These are phyloP conservation scores for Hysterangium stoloniferum DNA, from an alignment of 768 basidiomycete genomes.

Conservation along the genomic window DNA sequence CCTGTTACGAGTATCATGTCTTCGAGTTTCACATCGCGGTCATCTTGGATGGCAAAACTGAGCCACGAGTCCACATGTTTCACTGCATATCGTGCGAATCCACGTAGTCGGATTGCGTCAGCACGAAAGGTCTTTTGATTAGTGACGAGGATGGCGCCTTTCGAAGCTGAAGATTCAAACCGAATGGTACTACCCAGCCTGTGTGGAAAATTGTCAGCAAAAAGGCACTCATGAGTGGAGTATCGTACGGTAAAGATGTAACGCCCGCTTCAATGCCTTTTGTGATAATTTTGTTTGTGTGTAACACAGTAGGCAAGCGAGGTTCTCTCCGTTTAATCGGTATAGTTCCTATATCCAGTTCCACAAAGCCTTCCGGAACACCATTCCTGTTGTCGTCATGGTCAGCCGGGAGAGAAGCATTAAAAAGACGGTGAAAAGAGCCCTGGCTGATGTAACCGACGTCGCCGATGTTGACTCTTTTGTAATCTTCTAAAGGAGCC, in stretches of 20 bases:
- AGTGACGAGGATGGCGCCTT: not conserved
- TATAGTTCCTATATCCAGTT: not conserved
- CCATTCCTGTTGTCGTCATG: not conserved
- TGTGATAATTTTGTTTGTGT: not conserved
- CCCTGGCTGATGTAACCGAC: constrained; percentile 16
- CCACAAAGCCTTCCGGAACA: not conserved
- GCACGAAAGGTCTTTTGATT: not conserved
- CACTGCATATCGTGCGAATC: not conserved
- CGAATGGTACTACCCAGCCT: not conserved
- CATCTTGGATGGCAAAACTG: not conserved
- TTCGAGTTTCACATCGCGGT: not conserved
- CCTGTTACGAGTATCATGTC: not conserved
- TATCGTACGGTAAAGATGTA: not conserved
- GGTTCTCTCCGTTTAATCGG: not conserved
- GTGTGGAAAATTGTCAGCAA: too few relatives aligned
- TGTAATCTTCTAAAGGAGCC: constrained; percentile 13
- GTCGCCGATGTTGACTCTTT: constrained; percentile 16
- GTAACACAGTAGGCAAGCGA: not conserved
- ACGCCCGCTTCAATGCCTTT: not conserved
- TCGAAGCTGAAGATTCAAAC: not conserved
- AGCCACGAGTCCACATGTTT: not conserved
- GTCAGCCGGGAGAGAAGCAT: not conserved
- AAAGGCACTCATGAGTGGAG: too few relatives aligned
- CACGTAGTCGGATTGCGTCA: not conserved
- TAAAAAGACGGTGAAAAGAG: constrained; percentile 17